Evolutionary conservation across 306 rosid species (phyloP).

Genomic region (Cicer yamashitae): DNA sequence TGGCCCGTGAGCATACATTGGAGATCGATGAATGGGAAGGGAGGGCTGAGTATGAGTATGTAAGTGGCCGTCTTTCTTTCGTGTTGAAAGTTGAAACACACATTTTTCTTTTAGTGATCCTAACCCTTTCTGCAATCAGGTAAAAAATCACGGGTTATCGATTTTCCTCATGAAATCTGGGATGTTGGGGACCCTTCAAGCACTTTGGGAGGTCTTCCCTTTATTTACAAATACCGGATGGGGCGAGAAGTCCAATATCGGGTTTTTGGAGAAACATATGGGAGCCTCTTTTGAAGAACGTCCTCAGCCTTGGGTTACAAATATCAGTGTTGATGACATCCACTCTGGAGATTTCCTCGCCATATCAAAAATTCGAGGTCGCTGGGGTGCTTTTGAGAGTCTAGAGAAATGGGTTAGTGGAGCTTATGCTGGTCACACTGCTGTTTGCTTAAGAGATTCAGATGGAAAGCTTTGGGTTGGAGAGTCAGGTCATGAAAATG

Average conservation of each 20-base stretch:
- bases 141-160: constrained; percentile 77
- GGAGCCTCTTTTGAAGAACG: constrained; percentile 78
- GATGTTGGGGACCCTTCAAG: constrained; percentile 85
- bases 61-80: constrained; percentile 57
- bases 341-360: constrained; percentile 98
- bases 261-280: constrained; percentile 84
- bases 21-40: constrained; percentile 84
- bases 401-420: constrained; percentile 98
- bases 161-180: constrained; percentile 96
- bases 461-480: constrained; percentile 96
- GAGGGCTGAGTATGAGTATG: constrained; percentile 85
- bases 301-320: constrained; percentile 86
- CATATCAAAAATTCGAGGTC: constrained; percentile 91
- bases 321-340: constrained; percentile 70
- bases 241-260: constrained; percentile 86
- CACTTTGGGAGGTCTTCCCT: constrained; percentile 88
- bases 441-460: constrained; percentile 89
- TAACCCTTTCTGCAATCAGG: constrained; percentile 61
- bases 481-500: constrained; percentile 92
- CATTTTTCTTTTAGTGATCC: constrained; percentile 34
- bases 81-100: constrained; percentile 30
- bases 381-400: constrained; percentile 98
- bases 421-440: constrained; percentile 91
- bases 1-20: constrained; percentile 91
- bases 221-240: constrained; percentile 85